phyloP scores from a whole-genome alignment of 257 asterid species.

The Nicotiana knightiana region DNA sequence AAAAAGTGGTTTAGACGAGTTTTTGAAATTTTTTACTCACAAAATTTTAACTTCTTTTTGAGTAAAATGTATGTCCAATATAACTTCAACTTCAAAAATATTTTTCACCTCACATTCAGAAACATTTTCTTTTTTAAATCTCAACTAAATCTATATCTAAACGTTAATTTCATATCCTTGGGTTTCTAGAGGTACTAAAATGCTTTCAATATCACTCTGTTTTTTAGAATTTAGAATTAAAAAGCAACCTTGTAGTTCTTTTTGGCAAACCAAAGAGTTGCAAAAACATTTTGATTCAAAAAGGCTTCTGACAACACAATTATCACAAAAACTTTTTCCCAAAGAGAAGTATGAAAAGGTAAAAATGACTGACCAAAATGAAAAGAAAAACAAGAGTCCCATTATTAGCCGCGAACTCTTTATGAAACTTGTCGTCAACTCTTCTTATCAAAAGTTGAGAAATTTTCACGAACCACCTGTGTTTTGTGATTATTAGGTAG shows the following conservation, averaged over 20 bases:
- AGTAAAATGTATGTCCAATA: no score
- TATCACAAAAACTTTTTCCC: constrained; percentile 2
- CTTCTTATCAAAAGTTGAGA: neutral
- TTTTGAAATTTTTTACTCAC: no score
- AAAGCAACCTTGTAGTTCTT: neutral
- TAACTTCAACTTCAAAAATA: no score
- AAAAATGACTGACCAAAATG: neutral
- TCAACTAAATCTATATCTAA: no score
- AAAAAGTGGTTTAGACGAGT: no score
- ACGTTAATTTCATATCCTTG: no score
- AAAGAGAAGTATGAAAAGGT: neutral
- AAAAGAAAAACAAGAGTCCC: neutral
- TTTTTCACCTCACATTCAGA: no score
- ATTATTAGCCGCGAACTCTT: neutral
- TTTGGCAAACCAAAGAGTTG: neutral
- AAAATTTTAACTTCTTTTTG: no score
- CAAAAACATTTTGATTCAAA: neutral
- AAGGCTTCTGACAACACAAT: neutral
- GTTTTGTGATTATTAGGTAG: no score
- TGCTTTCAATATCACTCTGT: neutral
- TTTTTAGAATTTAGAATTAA: neutral
- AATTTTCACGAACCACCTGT: no score
- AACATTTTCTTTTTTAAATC: no score
- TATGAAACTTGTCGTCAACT: neutral
- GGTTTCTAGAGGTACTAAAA: no score